Evolutionary conservation across 192 early-diverging fungal genomes (phyloP).

Genomic region (Coemansia sp.): DNA sequence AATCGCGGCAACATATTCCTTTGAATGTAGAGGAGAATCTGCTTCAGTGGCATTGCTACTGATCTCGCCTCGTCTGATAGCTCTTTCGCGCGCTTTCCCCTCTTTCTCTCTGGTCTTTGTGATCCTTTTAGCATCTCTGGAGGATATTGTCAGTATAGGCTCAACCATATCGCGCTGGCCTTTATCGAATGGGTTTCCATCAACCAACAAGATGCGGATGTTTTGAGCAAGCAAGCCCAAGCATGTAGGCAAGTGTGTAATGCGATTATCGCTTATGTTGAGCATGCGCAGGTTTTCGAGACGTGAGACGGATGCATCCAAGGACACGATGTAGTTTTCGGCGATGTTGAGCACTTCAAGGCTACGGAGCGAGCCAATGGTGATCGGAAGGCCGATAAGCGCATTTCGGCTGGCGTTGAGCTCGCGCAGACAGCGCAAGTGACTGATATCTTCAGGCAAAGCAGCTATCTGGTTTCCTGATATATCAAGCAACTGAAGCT

Average conservation of each 20-base stretch:
- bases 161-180: slow-evolving; percentile 26
- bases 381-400: slow-evolving; percentile 31
- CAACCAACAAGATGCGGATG: slow-evolving; percentile 38
- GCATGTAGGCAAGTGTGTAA: slow-evolving; percentile 31
- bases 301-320: slow-evolving; percentile 32
- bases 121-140: slow-evolving; percentile 18
- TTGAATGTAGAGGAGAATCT: slow-evolving; percentile 14
- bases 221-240: slow-evolving; percentile 44
- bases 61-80: slow-evolving; percentile 12
- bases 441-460: slow-evolving; percentile 45
- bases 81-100: slow-evolving; percentile 15
- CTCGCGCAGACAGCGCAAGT: slow-evolving; percentile 36
- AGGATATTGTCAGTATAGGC: slow-evolving; percentile 36
- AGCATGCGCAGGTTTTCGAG: slow-evolving; percentile 45
- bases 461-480: slow-evolving; percentile 40
- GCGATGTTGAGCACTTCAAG: slow-evolving; percentile 50
- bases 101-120: slow-evolving; percentile 26
- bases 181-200: slow-evolving; percentile 50
- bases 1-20: slow-evolving; percentile 29
- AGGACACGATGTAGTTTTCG: slow-evolving; percentile 33
- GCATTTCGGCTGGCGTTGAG: slow-evolving; percentile 45
- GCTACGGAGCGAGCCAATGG: slow-evolving; percentile 34
- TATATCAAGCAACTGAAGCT: slow-evolving; percentile 38
- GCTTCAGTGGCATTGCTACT: neutral
- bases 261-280: slow-evolving; percentile 49